Evolutionary conservation across 2,329 filamentous ascomycete genomes (phyloP).

Genomic region (Paecilomyces niveus): DNA sequence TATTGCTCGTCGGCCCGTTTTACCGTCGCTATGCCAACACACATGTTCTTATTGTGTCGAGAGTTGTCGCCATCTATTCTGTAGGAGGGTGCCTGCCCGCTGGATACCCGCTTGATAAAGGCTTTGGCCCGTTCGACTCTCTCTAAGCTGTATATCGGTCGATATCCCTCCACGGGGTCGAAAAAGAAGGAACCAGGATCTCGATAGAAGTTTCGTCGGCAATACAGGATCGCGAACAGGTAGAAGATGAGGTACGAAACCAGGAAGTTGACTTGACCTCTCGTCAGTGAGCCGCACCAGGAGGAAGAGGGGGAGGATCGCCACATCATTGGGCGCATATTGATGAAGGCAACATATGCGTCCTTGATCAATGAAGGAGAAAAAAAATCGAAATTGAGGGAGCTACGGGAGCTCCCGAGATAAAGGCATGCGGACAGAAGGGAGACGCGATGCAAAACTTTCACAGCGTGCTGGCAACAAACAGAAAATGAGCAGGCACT

Average conservation of each 20-base stretch:
- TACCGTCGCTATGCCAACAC: conserved; percentile 39
- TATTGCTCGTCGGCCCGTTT: conserved; percentile 34
- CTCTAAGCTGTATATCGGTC: conserved; percentile 13
- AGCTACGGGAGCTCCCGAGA: not conserved
- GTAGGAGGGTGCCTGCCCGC: not conserved
- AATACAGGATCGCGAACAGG: conserved; percentile 12
- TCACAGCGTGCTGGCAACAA: not conserved
- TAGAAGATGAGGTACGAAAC: conserved; percentile 8
- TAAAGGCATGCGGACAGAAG: not conserved
- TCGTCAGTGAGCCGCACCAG: not conserved
- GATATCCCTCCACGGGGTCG: conserved; percentile 14
- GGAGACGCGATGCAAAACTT: not conserved
- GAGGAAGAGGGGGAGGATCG: not conserved
- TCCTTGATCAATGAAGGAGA: not conserved
- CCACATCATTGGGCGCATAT: not conserved
- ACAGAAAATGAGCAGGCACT: not conserved
- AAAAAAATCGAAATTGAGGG: not conserved
- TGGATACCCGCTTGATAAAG: conserved; percentile 2
- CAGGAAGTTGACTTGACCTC: not conserved
- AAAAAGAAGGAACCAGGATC: conserved; percentile 19
- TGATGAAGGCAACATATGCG: not conserved
- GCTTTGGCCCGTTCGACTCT: conserved; percentile 13
- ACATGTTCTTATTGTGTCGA: conserved; percentile 19
- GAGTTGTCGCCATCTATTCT: not conserved
- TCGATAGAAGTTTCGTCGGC: conserved; percentile 12